Evolutionary conservation across 2,329 filamentous ascomycete genomes (phyloP).

Genomic region (Pseudogymnoascus verrucosus): DNA sequence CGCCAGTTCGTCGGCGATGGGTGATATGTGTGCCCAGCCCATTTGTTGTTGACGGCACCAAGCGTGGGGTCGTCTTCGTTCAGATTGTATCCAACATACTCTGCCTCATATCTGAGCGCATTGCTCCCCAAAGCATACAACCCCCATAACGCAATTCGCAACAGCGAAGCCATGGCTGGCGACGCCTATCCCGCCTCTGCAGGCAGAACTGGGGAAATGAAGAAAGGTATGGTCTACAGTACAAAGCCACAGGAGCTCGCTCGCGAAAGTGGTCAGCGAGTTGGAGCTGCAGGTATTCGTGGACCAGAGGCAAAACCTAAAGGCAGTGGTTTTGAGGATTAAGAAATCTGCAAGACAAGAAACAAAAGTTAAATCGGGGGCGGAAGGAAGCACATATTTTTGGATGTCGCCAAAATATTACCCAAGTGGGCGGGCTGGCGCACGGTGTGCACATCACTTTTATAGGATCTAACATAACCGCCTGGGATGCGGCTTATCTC

Average conservation of each 20-base stretch:
- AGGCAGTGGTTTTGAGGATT: neutral
- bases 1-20: constrained; percentile 54
- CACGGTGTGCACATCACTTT: constrained; percentile 6
- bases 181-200: neutral
- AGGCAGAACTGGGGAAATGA: neutral
- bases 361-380: constrained; percentile 2
- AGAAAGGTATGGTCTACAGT: neutral
- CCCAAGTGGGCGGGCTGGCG: constrained; percentile 6
- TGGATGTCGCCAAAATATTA: constrained; percentile 2
- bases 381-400: constrained; percentile 5
- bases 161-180: constrained; percentile 6
- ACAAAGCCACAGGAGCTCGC: neutral
- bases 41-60: constrained; percentile 34
- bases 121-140: neutral
- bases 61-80: constrained; percentile 33
- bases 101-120: constrained; percentile 10
- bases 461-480: constrained; percentile 5
- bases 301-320: neutral
- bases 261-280: neutral
- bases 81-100: constrained; percentile 45
- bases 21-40: constrained; percentile 43
- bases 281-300: neutral
- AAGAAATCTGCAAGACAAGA: constrained; percentile 7
- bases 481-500: constrained; percentile 6
- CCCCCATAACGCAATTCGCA: constrained; percentile 2